Conservation (phyloP, 2,329 filamentous ascomycete species). For the Aspergillus fischeri region DNA sequence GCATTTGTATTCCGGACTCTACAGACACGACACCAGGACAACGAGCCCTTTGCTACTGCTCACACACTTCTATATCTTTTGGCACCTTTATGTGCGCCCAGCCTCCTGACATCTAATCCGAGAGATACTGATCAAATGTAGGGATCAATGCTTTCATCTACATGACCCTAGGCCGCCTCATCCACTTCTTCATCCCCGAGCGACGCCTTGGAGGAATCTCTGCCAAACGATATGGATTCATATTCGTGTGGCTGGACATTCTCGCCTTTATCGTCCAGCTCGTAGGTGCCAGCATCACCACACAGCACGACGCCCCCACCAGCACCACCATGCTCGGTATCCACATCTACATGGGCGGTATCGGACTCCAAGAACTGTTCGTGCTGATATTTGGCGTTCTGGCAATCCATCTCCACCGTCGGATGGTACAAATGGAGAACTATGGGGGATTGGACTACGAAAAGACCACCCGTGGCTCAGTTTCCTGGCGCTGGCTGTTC, state of each 20-base stretch:
- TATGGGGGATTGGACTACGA: background rate
- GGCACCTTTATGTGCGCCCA: conserved; percentile 31
- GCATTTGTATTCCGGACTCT: conserved; percentile 40
- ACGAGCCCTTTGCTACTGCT: conserved; percentile 23
- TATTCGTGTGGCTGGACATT: conserved; percentile 43
- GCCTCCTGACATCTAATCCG: background rate
- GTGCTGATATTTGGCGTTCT: conserved; percentile 48
- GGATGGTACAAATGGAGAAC: conserved; percentile 31
- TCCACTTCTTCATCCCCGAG: conserved; percentile 41
- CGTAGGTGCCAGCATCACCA: conserved; percentile 17
- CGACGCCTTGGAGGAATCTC: conserved; percentile 36
- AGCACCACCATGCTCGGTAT: conserved; percentile 15
- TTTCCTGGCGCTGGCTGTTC: conserved; percentile 32
- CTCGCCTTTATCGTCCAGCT: conserved; percentile 18
- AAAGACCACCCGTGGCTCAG: background rate
- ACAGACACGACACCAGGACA: conserved; percentile 40
- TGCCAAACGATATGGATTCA: conserved; percentile 32
- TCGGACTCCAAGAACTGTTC: conserved; percentile 52
- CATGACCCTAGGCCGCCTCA: conserved; percentile 46
- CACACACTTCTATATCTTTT: conserved; percentile 45
- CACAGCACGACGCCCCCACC: background rate
- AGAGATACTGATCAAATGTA: conserved; percentile 11
- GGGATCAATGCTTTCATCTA: conserved; percentile 46
- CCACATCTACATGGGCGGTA: conserved; percentile 29
- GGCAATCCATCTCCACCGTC: conserved; percentile 46